Base-by-base conservation (phyloP, 768 basidiomycete species). In the Pholiota molesta region DNA sequence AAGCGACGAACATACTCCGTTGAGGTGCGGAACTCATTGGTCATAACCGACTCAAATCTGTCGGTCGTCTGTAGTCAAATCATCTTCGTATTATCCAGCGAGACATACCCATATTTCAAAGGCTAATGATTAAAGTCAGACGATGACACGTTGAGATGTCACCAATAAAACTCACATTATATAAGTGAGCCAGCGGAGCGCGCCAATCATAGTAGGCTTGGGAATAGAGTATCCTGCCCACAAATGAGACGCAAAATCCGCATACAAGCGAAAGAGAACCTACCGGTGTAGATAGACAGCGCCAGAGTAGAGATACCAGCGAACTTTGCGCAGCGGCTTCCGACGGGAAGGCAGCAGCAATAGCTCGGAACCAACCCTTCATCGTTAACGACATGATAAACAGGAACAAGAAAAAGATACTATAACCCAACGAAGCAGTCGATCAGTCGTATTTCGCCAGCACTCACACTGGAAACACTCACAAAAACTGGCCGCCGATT, bases 21-120 rank as follows among this genome's bases (percentile, higher is more conserved):
- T 71, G 5, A 91, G 75, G 84, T 88, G 61, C 83, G 85, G 77
- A 95, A 95, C 72, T 97, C 93, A 75, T 95, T 96, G 28, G 86
- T 80, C 68, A 96, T 77, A 47, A 94, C 72, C 1, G 84, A 78
- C 67, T 95, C 92, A 70, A 95, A 64, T 9, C 47, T 49, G 47
- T 49, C 6, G 13, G 23, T 26, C 47, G 4, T 21, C 19, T 23
- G 23, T 26, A 49, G 13, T 8, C 8, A 10, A 26, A 26, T 21
- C 10, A 9, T 14, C 17, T 44, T 4, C 23, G 10, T 11, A 21
- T 13, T 5, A 26, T 14, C 2, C 47, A 26, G 42, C 7, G 42
- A 44, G 16, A 49, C 47, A 26, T 49, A 49, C 54, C 65, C 67
- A 28, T 68, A 68, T 62, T 59, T 65, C 7, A 68, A 51, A 6